Base-by-base conservation (phyloP, 306 rosid genomes). In the Trichosanthes truncata region DNA sequence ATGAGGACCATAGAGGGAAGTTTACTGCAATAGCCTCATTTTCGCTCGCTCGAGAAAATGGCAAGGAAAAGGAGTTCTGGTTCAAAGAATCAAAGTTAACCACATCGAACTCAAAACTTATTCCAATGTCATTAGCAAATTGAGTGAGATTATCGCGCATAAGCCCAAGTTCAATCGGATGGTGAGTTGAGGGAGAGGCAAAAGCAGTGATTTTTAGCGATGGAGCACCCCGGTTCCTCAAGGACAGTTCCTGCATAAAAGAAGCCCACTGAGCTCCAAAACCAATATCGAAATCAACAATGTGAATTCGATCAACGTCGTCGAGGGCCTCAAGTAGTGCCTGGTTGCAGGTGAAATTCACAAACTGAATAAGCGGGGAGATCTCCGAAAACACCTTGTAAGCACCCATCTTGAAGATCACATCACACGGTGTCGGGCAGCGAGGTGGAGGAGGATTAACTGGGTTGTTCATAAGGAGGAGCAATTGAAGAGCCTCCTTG, bases 241-340 rank as follows among this genome's bases (percentile, higher is more conserved):
- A 9, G 6, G 87, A 74, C 57, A 86, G 84, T 81, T 86, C 89
- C 76, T 84, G 89, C 85, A 86, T 84, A 63, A 86, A 82, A 10
- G 89, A 86, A 53, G 89, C 87, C 89, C 89, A 86, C 52, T 86
- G 89, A 46, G 82, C 89, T 21, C 89, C 89, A 20, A 81, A 86
- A 52, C 89, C 89, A 31, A 86, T 86, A 77, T 86, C 89, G 3
- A 86, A 86, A 84, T 86, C 89, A 3, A 86, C 78, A 74, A 86
- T 82, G 80, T 86, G 89, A 82, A 86, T 86, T 33, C 63, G 85
- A 49, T 80, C 75, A 9, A 67, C 43, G 10, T 57, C 71, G 3
- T 76, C 78, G 1, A 84, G 71, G 46, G 87, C 80, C 78, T 86
- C 89, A 2, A 86, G 89, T 21, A 86, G 80, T 17, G 87, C 89